Percentiles rank a stretch among this genome's conserved stretches.
phyloP scores from a whole-genome alignment of 2,329 filamentous ascomycete species.

The Podosphaera fusca region DNA sequence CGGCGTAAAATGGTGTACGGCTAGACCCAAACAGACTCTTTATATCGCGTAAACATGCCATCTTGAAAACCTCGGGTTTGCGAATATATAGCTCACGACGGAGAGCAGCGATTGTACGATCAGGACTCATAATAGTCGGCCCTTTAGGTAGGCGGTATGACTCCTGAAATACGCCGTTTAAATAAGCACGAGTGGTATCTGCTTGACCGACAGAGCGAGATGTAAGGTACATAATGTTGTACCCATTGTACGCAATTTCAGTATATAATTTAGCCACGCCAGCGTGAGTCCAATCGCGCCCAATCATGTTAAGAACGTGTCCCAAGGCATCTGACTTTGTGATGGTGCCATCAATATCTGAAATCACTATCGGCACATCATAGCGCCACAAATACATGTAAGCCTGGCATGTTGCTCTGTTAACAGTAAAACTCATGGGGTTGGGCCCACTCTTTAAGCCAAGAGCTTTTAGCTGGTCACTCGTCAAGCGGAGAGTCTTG shows the following conservation, averaged over 20 bases:
- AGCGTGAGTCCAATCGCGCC: slow-evolving; percentile 90
- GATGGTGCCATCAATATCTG: slow-evolving; percentile 95
- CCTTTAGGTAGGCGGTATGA: slow-evolving; percentile 68
- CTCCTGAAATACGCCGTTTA: slow-evolving; percentile 75
- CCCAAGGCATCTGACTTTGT: slow-evolving; percentile 92
- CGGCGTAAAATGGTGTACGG: slow-evolving; percentile 76
- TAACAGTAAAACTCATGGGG: slow-evolving; percentile 87
- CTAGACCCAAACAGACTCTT: slow-evolving; percentile 61
- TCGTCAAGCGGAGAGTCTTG: slow-evolving; percentile 85
- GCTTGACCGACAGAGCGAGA: slow-evolving; percentile 84
- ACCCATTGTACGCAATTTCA: slow-evolving; percentile 84
- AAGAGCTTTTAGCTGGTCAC: slow-evolving; percentile 76
- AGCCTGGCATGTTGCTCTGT: slow-evolving; percentile 74
- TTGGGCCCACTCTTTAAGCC: slow-evolving; percentile 71
- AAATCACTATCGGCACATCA: slow-evolving; percentile 85
- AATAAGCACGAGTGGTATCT: slow-evolving; percentile 70
- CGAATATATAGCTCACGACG: slow-evolving; percentile 81
- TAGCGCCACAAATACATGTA: slow-evolving; percentile 88
- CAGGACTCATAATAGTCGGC: slow-evolving; percentile 83
- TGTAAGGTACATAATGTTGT: slow-evolving; percentile 97
- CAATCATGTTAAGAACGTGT: slow-evolving; percentile 89
- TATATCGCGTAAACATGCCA: slow-evolving; percentile 92
- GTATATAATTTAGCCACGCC: slow-evolving; percentile 94
- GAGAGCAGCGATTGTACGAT: slow-evolving; percentile 81
- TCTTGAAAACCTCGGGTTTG: slow-evolving; percentile 97